Evolutionary conservation across 768 basidiomycete species (phyloP), one percentile per base, ranked within the genome.

Genomic region (Saitozyma sp.): DNA sequence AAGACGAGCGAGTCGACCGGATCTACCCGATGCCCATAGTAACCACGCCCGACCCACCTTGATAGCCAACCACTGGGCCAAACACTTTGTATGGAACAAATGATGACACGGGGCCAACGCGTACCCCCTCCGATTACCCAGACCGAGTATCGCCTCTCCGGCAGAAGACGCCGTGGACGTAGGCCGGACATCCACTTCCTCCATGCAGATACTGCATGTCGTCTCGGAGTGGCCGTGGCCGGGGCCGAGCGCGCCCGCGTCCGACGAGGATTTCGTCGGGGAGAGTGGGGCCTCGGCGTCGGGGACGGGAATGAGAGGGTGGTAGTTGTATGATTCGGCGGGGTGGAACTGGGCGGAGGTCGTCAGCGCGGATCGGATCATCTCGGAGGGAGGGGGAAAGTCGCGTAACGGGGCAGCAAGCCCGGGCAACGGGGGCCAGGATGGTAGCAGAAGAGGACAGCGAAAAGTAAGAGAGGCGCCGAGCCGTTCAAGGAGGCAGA

Each of bases 161-260:
- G 69, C 60, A 45, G 66, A 51, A 50, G 83, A 80, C 50, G 38
- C 45, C 50, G 60, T 8, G 50, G 46, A 54, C 57, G 29, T 40
- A 3, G 65, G 71, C 8, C 86, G 84, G 29, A 85, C 76, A 46
- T 85, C 71, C 65, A 94, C 93, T 6, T 86, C 84, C 61, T 95
- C 92, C 91, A 95, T 93, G 71, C 92, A 95, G 56, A 96, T 94
- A 7, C 91, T 86, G 70, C 92, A 96, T 74, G 94, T 91, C 8
- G 90, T 91, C 41, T 75, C 74, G 45, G 38, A 39, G 8, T 49
- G 53, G n/a, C 37, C 38, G 10, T 40, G 16, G 5, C 16, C 9
- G 9, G 45, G 56, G 37, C 14, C 46, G 14, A 10, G 1, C 19
- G 19, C 17, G 16, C 48, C 57, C 19, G 48, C 46, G 38, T 11